Conservation (phyloP, 768 basidiomycete genomes). For the Rhodocollybia butyracea region DNA sequence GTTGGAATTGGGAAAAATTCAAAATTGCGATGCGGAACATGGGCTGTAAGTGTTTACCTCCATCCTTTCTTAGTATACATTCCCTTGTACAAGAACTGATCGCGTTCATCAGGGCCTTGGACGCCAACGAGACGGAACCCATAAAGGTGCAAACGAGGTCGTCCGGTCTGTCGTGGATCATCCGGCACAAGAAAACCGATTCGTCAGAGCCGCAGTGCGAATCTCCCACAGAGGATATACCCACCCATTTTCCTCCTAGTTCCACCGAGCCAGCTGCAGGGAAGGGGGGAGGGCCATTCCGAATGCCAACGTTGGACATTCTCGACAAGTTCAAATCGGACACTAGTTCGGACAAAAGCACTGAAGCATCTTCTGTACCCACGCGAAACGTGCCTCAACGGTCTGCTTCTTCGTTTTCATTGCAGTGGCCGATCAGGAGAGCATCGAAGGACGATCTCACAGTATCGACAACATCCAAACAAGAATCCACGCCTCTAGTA, state of each 20-base stretch:
- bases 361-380: neutral
- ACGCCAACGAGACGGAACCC: constrained; percentile 52
- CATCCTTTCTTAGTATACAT: neutral
- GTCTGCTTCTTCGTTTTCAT: constrained; percentile 24
- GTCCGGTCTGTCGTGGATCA: constrained; percentile 52
- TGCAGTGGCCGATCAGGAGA: constrained; percentile 27
- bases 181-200: constrained; percentile 25
- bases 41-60: constrained; percentile 57
- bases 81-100: neutral
- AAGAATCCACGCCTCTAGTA: neutral
- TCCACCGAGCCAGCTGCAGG: constrained; percentile 8
- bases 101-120: constrained; percentile 56
- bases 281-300: neutral
- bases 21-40: constrained; percentile 75
- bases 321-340: constrained; percentile 4
- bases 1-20: constrained; percentile 85
- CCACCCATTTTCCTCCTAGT: constrained; percentile 14
- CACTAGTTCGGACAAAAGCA: neutral
- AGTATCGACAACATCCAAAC: too few relatives aligned
- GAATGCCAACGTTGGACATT: constrained; percentile 1
- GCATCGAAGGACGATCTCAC: constrained; percentile 31
- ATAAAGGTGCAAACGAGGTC: constrained; percentile 53
- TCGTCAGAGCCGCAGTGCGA: constrained; percentile 11
- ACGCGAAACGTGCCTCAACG: constrained; percentile 14
- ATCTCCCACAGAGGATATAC: constrained; percentile 12